phyloP scores from a whole-genome alignment of 768 basidiomycete genomes.

The Tephrocybe sp. region DNA sequence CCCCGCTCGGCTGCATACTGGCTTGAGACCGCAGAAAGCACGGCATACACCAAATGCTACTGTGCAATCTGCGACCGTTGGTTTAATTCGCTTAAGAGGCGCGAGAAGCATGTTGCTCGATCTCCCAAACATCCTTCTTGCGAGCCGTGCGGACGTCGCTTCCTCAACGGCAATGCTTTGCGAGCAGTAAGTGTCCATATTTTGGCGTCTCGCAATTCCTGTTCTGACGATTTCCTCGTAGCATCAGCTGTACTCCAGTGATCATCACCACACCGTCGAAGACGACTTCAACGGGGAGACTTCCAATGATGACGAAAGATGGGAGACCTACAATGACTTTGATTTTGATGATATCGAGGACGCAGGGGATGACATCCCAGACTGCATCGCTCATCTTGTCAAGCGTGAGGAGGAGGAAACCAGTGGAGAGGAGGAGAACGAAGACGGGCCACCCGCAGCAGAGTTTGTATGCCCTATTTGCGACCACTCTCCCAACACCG shows the following conservation, averaged over 20 bases:
- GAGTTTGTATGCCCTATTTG: conserved; percentile 13
- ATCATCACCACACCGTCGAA: neutral
- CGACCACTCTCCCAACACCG: neutral
- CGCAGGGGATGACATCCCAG: neutral
- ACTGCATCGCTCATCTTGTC: conserved; percentile 7
- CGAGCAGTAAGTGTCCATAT: neutral
- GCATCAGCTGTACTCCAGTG: conserved; percentile 1
- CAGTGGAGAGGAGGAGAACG: conserved; percentile 10
- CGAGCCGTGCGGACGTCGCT: conserved; percentile 2
- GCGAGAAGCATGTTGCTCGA: conserved; percentile 7
- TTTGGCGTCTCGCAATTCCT: neutral
- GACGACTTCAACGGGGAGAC: neutral
- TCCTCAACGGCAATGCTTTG: conserved; percentile 8
- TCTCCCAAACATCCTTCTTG: conserved; percentile 1
- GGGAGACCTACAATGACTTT: conserved; percentile 1
- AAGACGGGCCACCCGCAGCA: neutral
- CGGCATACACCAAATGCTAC: neutral
- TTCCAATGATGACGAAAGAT: neutral
- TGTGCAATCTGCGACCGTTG: conserved; percentile 6
- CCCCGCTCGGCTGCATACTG: neutral
- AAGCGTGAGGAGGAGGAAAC: neutral
- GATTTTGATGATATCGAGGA: conserved; percentile 3
- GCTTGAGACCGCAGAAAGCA: neutral
- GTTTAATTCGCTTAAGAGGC: neutral
- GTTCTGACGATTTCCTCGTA: neutral